These are phyloP conservation scores for Haberlea rhodopensis DNA, from an alignment of 257 asterid species.

Conservation along the genomic window DNA sequence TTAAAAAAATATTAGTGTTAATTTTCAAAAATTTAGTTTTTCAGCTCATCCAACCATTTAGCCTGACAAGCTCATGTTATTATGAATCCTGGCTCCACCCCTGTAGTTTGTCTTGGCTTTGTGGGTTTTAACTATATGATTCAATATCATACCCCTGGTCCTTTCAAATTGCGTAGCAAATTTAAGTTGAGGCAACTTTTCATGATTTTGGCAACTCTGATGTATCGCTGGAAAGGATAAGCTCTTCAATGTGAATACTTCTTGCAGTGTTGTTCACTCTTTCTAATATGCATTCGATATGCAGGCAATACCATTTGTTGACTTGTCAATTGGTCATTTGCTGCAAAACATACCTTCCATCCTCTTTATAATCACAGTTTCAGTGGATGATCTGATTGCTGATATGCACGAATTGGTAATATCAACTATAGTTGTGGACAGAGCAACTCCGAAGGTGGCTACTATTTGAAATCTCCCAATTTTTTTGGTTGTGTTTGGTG, in stretches of 20 bases:
- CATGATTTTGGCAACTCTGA: slow-evolving; percentile 5
- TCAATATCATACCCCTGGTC: background rate
- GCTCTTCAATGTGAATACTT: slow-evolving; percentile 19
- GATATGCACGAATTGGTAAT: slow-evolving; percentile 95
- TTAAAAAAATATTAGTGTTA: too few relatives aligned
- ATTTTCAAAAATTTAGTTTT: too few relatives aligned
- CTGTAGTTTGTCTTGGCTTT: slow-evolving; percentile 1
- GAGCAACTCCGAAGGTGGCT: slow-evolving; percentile 99
- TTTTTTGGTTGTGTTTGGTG: too few relatives aligned
- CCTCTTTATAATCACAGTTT: slow-evolving; percentile 56
- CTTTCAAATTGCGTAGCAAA: background rate
- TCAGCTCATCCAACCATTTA: too few relatives aligned
- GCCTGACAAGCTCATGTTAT: too few relatives aligned
- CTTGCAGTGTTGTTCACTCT: background rate
- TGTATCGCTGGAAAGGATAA: slow-evolving; percentile 5
- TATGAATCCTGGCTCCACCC: too few relatives aligned
- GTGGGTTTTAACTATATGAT: background rate
- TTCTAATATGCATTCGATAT: background rate
- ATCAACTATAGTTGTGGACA: slow-evolving; percentile 85
- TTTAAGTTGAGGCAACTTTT: background rate
- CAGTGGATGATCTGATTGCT: slow-evolving; percentile 93
- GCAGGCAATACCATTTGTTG: slow-evolving; percentile 18
- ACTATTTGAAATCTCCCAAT: too few relatives aligned
- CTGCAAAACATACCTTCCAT: slow-evolving; percentile 18
- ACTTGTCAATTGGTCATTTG: background rate